Base-by-base conservation (phyloP, 176 grass and related monocot species). In the Triticum monococcum region DNA sequence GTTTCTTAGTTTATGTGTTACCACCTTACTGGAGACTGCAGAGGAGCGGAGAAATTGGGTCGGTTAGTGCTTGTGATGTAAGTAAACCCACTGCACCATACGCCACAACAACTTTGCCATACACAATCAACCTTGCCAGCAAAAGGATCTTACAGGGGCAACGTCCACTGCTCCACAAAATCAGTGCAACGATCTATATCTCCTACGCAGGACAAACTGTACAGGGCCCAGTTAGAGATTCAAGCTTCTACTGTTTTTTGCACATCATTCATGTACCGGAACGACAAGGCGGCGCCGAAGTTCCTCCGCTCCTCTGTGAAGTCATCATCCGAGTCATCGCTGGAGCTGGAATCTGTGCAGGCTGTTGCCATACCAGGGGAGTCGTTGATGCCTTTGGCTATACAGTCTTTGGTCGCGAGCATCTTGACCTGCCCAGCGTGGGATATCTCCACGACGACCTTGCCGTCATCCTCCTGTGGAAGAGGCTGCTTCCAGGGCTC, bases 401-500 rank as follows among this genome's bases (percentile, higher is more conserved):
- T 94, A 75, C 94, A 94, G 73, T 82, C 85, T 28, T 89, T 82
- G 23, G 91, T 94, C 6, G 83, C 86, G 12, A 98, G 94, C 87
- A 98, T 89, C 92, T 92, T 96, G 60, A 98, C 89, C 72, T 96
- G 93, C 17, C 94, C 86, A 10, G 88, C 84, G 72, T 94, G 88
- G 41, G 97, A 91, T 87, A 98, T 96, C 76, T 98, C 97, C 63
- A 98, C 70, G 31, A 96, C 66, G 1, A 98, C 94, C 87, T 94
- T 91, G 66, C 87, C 94, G 8, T 92, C 76, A 71, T 98, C 89
- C 71, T 98, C 89, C 71, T 72, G 79, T 8, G 92, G 94, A 68
- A 98, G 86, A 88, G 92, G 92, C 32, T 98, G 97, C 71, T 94
- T 98, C 97, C 97, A 98, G 81, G 97, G 97, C 68, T 98, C 97